Evolutionary conservation across 345 rosid genomes (phyloP).

Genomic region (Salix exigua): DNA sequence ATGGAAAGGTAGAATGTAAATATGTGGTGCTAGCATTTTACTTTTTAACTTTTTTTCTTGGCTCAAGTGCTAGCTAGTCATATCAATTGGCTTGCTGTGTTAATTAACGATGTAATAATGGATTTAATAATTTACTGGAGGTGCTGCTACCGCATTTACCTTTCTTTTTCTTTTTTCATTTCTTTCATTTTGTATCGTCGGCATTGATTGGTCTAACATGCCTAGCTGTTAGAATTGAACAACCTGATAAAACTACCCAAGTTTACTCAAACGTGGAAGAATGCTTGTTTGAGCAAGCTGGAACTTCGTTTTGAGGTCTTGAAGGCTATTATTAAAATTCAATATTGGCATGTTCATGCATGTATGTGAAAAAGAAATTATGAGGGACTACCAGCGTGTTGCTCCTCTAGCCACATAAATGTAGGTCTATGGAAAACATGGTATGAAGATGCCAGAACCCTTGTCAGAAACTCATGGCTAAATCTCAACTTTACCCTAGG

Average conservation of each 20-base stretch:
- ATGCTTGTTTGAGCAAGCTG: not conserved
- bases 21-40: not conserved
- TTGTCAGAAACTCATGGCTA: not conserved
- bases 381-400: not conserved
- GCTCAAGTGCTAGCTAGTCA: not conserved
- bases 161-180: not conserved
- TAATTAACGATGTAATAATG: not conserved
- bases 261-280: not conserved
- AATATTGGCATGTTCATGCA: not conserved
- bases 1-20: constrained; percentile 62
- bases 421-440: not conserved
- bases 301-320: not conserved
- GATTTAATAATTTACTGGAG: not conserved
- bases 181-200: not conserved
- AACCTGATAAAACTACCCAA: not conserved
- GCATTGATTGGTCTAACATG: not conserved
- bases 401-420: not conserved
- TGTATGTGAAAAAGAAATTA: not conserved
- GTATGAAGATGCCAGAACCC: not conserved
- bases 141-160: not conserved
- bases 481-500: no score
- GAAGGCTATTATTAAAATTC: not conserved
- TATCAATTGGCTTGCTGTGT: not conserved
- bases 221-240: not conserved
- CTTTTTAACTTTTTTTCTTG: not conserved